Base-by-base conservation (phyloP, 805 yeast genomes). In the Metschnikowia gelsemii region DNA sequence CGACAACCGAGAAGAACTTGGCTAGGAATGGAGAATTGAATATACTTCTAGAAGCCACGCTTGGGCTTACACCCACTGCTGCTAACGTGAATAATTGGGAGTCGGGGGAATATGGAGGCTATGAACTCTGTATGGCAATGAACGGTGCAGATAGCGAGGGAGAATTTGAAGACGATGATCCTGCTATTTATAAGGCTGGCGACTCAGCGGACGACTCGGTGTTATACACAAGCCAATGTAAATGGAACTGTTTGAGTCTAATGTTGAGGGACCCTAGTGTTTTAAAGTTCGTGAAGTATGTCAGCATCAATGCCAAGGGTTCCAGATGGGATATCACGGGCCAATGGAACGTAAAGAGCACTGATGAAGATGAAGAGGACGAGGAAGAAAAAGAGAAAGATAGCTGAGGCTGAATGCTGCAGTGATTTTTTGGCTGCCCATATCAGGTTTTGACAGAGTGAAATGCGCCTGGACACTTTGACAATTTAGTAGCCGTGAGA, bases 281-380 rank as follows among this genome's bases (percentile, higher is more conserved):
- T n/a, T 68, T 95, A 64, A 85, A 90, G 61, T 93, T 93, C 63
- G 81, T 93, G 53, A 93, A 93, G 61, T 93, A 93, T 55, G 91
- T 91, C 14, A 86, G 96, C 56, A 79, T 78, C 62, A 79, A 79
- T 47, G 96, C 98, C 5, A 80, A 81, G 45, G 96, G 97, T 1
- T 82, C 93, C 29, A 74, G 99, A 58, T 93, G 96, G 96, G 99
- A 93, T 58, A 69, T 93, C 29, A 72, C 73, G 24, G 79, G 84
- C 42, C 84, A 83, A 55, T 91, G 96, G 93, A 81, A 79, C 51
- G 83, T 87, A 21, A 76, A 71, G 47, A 69, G 68, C 20, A 70
- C 57, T 4, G 80, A 63, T 5, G 72, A 65, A 2, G 75, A 65
- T 0, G 76, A 66, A 2, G 71, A 63, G 2, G 66, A 58, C 7